Base-by-base conservation (phyloP, 176 grass and related monocot genomes). In the Triticum timopheevii region DNA sequence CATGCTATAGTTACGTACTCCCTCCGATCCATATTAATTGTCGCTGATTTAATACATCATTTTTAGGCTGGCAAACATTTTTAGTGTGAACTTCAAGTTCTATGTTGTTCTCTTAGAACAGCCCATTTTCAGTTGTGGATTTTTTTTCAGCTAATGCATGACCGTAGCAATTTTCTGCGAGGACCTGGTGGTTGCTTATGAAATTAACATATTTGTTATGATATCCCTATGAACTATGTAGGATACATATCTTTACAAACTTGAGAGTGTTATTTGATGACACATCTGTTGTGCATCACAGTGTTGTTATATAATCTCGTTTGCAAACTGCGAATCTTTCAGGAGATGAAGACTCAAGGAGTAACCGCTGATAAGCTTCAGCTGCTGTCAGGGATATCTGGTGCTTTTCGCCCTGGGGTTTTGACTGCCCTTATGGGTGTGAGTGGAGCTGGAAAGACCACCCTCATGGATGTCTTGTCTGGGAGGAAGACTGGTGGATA, bases 261-360 rank as follows among this genome's bases (percentile, higher is more conserved):
- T 58, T 44, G 10, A 78, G 68, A 78, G 70, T 67, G 36, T 27
- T 84, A 89, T 19, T 34, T 67, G 34, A 78, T 34, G 24, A 78
- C 19, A 47, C 12, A 13, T 40, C 67, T 76, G 30, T 89, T 36
- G 23, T 80, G 77, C 33, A 9, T 25, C 54, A 13, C 5, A 79
- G 7, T 33, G 8, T 42, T 6, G 27, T 28, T 65, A 78, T 67
- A 34, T 65, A 25, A 79, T 86, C 76, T 90, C 65, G 71, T 90
- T 85, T 45, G 27, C 40, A 52, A 78, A 20, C 33, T 73, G n/a
- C 38, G 47, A 65, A 83, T 66, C 63, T 82, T 12, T 42, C 82
- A 95, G 94, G 94, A 95, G 84, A 93, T 95, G 91, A 95, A 91
- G 83, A 88, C 76, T 47, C 89, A 91, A 85, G 94, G 91, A 84